phyloP scores from a whole-genome alignment of 1,284 basidiomycete genomes.

The Boletus semigastroideus region DNA sequence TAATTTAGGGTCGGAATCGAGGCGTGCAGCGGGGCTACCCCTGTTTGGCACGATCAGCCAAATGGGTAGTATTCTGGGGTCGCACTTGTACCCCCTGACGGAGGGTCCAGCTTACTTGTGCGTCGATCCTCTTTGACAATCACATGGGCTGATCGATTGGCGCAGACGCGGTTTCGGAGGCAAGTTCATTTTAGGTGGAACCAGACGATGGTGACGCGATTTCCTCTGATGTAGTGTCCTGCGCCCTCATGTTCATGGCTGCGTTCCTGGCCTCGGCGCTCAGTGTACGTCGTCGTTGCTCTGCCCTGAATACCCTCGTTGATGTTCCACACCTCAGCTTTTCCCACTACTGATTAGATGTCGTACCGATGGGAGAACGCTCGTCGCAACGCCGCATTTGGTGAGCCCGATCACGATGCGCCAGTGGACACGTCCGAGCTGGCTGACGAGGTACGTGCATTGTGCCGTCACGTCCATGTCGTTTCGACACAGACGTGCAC shows the following conservation, averaged over 20 bases:
- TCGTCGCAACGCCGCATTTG: constrained; percentile 53
- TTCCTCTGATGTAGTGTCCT: constrained; percentile 38
- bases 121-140: constrained; percentile 9
- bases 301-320: not conserved
- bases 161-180: constrained; percentile 30
- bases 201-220: not conserved
- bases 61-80: constrained; percentile 67
- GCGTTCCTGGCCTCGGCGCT: not conserved
- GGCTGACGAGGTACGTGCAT: constrained; percentile 57
- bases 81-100: constrained; percentile 64
- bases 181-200: not conserved
- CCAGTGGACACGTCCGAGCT: constrained; percentile 65
- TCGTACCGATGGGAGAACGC: constrained; percentile 48
- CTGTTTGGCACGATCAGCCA: constrained; percentile 78
- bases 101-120: constrained; percentile 67
- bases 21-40: constrained; percentile 71
- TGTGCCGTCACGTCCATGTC: not conserved
- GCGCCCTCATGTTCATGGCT: constrained; percentile 53
- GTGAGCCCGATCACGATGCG: constrained; percentile 47
- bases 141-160: not conserved
- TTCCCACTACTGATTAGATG: not conserved
- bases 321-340: not conserved
- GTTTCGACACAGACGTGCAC: not conserved
- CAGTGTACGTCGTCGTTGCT: not conserved
- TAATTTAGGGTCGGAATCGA: constrained; percentile 76